Conservation (phyloP, 2,329 filamentous ascomycete genomes). For the Grosmannia penicillata region DNA sequence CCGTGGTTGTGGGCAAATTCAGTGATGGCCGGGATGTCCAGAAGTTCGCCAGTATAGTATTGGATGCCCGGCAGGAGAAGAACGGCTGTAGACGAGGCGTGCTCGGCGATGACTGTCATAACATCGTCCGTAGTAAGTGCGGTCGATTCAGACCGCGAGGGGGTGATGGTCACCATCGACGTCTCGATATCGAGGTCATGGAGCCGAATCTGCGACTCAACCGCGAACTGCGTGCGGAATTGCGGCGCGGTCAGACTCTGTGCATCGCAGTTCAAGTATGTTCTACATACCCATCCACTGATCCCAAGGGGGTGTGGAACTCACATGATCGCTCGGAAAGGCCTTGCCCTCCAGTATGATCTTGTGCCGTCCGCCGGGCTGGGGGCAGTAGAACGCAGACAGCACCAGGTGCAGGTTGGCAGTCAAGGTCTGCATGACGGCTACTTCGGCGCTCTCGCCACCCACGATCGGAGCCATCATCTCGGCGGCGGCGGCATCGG, state of each 20-base stretch:
- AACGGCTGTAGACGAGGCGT: constrained; percentile 58
- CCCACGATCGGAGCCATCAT: constrained; percentile 64
- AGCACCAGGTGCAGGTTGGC: constrained; percentile 70
- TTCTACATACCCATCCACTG: no score
- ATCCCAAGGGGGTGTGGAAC: not conserved
- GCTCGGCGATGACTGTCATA: constrained; percentile 54
- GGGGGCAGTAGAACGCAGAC: constrained; percentile 67
- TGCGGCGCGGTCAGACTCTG: no score
- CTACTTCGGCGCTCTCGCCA: constrained; percentile 57
- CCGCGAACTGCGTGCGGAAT: constrained; percentile 52
- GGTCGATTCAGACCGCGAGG: constrained; percentile 30
- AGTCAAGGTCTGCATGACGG: constrained; percentile 79
- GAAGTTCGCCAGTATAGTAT: constrained; percentile 80
- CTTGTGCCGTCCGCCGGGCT: constrained; percentile 47
- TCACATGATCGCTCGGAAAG: constrained; percentile 68
- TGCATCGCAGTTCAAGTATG: no score
- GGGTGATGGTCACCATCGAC: constrained; percentile 62
- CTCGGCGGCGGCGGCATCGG: constrained; percentile 59
- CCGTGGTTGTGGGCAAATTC: constrained; percentile 47
- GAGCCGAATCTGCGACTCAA: constrained; percentile 66
- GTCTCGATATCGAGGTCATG: constrained; percentile 52
- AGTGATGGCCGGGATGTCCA: constrained; percentile 73
- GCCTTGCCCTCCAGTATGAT: constrained; percentile 79
- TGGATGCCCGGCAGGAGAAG: constrained; percentile 77
- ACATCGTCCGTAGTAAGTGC: constrained; percentile 58